A percentile compares a stretch with the other conserved stretches of the same genome.
Conservation (phyloP, 108 stramenopile genomes). For the Skeletonema grethae region DNA sequence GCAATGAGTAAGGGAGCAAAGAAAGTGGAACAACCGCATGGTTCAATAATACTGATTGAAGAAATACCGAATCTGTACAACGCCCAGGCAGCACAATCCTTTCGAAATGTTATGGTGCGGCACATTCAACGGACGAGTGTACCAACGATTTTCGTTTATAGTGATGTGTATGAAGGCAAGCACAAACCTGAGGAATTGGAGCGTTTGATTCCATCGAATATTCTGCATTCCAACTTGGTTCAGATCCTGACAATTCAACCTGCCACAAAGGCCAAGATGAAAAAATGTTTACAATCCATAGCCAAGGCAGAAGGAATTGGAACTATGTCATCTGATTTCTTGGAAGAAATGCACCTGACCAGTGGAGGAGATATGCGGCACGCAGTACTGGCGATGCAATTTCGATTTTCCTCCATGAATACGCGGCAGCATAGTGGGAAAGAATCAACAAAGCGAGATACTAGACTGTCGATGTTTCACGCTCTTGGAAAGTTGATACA, state of each 20-base stretch:
- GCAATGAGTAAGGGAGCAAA: background rate
- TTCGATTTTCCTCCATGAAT: constrained; percentile 37
- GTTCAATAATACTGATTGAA: constrained; percentile 69
- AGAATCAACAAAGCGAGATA: constrained; percentile 46
- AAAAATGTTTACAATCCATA: constrained; percentile 62
- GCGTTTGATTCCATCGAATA: constrained; percentile 52
- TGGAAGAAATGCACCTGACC: constrained; percentile 65
- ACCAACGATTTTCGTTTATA: constrained; percentile 76
- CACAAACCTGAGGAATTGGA: constrained; percentile 81
- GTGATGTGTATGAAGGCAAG: constrained; percentile 81
- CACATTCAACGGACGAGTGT: constrained; percentile 57
- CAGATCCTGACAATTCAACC: constrained; percentile 69
- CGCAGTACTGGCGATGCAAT: constrained; percentile 83
- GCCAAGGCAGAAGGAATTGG: constrained; percentile 41
- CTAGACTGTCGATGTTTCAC: constrained; percentile 81
- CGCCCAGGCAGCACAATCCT: constrained; percentile 49
- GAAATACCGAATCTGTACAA: constrained; percentile 75
- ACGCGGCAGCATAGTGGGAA: background rate
- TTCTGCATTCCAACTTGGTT: constrained; percentile 54
- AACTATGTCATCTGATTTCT: constrained; percentile 27
- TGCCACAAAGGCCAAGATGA: constrained; percentile 79
- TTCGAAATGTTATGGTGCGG: constrained; percentile 64
- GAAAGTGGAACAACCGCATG: background rate
- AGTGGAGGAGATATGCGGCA: constrained; percentile 84
- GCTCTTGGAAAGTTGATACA: constrained; percentile 89